Conservation (phyloP, 2,329 filamentous ascomycete genomes). For the Cercospora sp. region DNA sequence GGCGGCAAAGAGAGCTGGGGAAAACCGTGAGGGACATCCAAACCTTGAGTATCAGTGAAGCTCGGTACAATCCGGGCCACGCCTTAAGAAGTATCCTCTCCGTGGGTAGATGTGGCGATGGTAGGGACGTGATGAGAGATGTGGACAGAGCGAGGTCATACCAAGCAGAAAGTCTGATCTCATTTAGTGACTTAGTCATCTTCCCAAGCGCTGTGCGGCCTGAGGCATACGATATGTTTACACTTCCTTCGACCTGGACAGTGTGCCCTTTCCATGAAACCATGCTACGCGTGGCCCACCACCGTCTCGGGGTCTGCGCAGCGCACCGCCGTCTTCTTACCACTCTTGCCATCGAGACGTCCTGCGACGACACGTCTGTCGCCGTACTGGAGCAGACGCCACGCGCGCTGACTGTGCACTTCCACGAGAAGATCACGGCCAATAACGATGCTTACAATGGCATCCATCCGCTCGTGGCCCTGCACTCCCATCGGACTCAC, state of each 20-base stretch:
- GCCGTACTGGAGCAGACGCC: conserved; percentile 59
- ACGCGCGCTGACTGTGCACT: conserved; percentile 50
- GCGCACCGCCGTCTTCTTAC: conserved; percentile 35
- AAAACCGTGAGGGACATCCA: too few relatives aligned
- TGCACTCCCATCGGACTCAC: conserved; percentile 71
- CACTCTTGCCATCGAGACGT: conserved; percentile 75
- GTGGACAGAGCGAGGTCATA: too few relatives aligned
- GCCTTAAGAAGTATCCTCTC: too few relatives aligned
- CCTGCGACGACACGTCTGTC: conserved; percentile 91
- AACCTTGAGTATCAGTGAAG: too few relatives aligned
- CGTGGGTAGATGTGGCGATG: too few relatives aligned
- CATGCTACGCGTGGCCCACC: not conserved
- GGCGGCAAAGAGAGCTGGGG: too few relatives aligned
- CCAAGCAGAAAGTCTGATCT: too few relatives aligned
- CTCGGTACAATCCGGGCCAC: too few relatives aligned
- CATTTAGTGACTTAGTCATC: too few relatives aligned
- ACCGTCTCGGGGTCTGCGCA: not conserved
- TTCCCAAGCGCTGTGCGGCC: too few relatives aligned
- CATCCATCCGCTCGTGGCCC: conserved; percentile 74
- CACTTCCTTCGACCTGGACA: not conserved
- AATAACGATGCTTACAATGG: conserved; percentile 74
- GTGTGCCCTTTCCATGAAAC: not conserved
- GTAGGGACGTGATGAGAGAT: too few relatives aligned
- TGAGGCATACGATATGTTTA: too few relatives aligned
- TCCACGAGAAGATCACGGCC: conserved; percentile 78